Evolutionary conservation across 108 stramenopile species (phyloP).

Genomic region (Stephanodiscus minutulus): DNA sequence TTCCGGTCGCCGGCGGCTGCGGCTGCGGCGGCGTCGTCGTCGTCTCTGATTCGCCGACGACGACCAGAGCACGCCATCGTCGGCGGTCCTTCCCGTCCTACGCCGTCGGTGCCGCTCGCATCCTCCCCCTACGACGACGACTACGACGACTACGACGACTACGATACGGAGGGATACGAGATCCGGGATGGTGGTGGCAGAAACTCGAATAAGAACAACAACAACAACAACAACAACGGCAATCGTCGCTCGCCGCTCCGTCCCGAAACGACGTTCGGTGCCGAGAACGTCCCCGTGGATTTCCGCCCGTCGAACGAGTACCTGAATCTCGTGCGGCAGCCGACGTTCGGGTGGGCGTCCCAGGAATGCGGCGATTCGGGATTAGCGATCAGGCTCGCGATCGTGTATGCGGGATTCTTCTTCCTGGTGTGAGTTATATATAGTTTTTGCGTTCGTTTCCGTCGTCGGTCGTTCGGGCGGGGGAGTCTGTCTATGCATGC

Average conservation of each 20-base stretch:
- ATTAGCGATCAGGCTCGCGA: slow-evolving; percentile 48
- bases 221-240: no score
- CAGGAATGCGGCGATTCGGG: slow-evolving; percentile 53
- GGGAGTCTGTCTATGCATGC: no score
- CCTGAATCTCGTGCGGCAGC: slow-evolving; percentile 65
- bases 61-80: no score
- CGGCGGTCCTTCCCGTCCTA: no score
- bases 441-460: neutral
- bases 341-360: slow-evolving; percentile 78
- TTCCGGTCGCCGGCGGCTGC: slow-evolving; percentile 6
- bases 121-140: neutral
- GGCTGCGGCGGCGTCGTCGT: no score
- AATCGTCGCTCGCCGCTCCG: no score
- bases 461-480: no score
- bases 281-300: slow-evolving; percentile 79
- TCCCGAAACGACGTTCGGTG: slow-evolving; percentile 77
- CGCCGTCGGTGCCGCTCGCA: no score
- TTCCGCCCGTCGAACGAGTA: slow-evolving; percentile 88
- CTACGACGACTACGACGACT: slow-evolving; percentile 8
- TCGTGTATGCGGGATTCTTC: slow-evolving; percentile 52
- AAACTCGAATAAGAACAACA: no score
- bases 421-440: slow-evolving; percentile 55
- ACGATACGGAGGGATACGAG: slow-evolving; percentile 42
- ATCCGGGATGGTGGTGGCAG: slow-evolving; percentile 7
- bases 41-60: neutral